These are phyloP conservation scores for Hirschfeldia incana DNA, from an alignment of 345 rosid species.

Conservation along the genomic window DNA sequence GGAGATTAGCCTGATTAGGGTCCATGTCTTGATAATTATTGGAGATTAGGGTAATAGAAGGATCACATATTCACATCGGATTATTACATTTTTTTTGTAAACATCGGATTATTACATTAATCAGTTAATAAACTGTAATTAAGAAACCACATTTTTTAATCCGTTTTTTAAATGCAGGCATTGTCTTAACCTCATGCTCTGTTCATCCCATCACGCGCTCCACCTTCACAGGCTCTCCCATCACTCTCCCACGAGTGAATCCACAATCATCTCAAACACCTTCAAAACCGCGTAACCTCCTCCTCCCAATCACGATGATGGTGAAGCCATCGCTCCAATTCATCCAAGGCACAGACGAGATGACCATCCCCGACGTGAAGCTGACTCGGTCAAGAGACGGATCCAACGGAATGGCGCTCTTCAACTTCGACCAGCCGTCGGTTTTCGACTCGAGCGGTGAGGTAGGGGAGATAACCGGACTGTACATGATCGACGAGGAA, in stretches of 20 bases:
- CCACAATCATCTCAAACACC: conserved; percentile 28
- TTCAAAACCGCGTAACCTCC: conserved; percentile 23
- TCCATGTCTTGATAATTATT: not conserved
- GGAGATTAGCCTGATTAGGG: conserved; percentile 20
- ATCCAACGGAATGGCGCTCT: conserved; percentile 78
- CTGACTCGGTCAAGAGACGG: conserved; percentile 90
- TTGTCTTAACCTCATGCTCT: conserved; percentile 42
- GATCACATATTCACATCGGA: not conserved
- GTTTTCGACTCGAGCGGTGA: conserved; percentile 87
- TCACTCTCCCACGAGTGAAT: conserved; percentile 34
- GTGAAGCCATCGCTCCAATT: conserved; percentile 77
- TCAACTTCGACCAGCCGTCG: conserved; percentile 79
- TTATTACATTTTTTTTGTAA: not conserved
- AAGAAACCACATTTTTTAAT: not conserved
- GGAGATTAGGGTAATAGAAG: conserved; percentile 19
- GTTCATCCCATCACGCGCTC: conserved; percentile 45
- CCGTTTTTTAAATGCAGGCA: conserved; percentile 38
- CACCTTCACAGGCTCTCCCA: conserved; percentile 50
- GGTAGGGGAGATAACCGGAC: conserved; percentile 90
- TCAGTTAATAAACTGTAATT: not conserved
- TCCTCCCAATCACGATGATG: conserved; percentile 54
- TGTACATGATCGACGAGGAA: conserved; percentile 97
- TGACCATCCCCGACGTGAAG: conserved; percentile 77
- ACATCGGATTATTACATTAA: not conserved
- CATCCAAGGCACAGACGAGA: conserved; percentile 90